Evolutionary conservation across 495 filamentous ascomycete species (phyloP).

Genomic region (Podospora pseudocomata): DNA sequence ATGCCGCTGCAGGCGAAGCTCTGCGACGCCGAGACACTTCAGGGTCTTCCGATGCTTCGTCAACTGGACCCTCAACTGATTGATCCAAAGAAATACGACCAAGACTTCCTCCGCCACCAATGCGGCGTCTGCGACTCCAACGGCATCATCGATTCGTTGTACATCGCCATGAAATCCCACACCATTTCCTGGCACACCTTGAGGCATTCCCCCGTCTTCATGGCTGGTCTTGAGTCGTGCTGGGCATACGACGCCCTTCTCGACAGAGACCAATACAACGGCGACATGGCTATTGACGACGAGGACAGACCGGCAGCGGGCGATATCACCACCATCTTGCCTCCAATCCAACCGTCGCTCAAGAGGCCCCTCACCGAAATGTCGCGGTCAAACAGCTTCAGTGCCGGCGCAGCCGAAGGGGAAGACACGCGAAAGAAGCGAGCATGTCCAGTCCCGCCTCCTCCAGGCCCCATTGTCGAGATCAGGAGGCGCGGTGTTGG

Average conservation of each 20-base stretch:
- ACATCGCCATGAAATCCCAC: constrained; percentile 51
- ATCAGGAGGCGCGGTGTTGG: constrained; percentile 26
- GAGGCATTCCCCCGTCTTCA: constrained; percentile 42
- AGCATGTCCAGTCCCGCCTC: constrained; percentile 15
- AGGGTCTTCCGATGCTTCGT: constrained; percentile 55
- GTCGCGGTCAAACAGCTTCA: constrained; percentile 46
- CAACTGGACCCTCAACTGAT: constrained; percentile 42
- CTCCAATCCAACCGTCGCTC: constrained; percentile 35
- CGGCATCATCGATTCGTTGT: constrained; percentile 53
- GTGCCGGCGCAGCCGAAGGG: constrained; percentile 18
- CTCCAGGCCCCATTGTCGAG: constrained; percentile 21
- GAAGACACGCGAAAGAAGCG: constrained; percentile 15
- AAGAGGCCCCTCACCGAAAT: constrained; percentile 50
- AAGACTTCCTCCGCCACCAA: constrained; percentile 46
- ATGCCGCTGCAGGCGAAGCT: constrained; percentile 53
- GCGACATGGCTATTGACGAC: constrained; percentile 33
- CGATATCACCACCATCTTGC: constrained; percentile 42
- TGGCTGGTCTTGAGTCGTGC: constrained; percentile 47
- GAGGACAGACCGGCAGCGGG: constrained; percentile 46
- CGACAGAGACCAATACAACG: constrained; percentile 40
- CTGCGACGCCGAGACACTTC: constrained; percentile 52
- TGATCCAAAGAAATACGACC: constrained; percentile 36
- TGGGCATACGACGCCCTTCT: constrained; percentile 50
- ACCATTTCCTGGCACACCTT: constrained; percentile 48
- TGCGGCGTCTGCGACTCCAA: constrained; percentile 49